A percentile compares a stretch with the other conserved stretches of the same genome.
phyloP scores from a whole-genome alignment of 495 filamentous ascomycete genomes.

The Penicillium goetzii region DNA sequence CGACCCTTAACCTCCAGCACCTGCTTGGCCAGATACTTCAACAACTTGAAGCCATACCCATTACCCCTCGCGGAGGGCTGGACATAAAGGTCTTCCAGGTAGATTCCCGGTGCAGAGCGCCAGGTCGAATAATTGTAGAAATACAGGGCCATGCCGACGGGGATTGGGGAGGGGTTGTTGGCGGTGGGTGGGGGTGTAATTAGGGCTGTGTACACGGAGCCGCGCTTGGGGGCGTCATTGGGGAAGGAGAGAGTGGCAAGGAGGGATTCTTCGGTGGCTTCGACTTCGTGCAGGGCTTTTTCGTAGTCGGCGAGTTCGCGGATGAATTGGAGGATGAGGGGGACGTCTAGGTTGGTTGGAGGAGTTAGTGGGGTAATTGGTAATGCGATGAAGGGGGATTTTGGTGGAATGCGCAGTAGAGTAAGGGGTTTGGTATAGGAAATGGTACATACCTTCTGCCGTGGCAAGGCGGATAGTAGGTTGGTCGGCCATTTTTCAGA shows the following conservation, averaged over 20 bases:
- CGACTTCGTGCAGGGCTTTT: slow-evolving; percentile 66
- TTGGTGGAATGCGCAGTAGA: not conserved
- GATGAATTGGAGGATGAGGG: slow-evolving; percentile 79
- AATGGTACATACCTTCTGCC: slow-evolving; percentile 39
- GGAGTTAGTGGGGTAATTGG: slow-evolving; percentile 14
- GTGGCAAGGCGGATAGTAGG: slow-evolving; percentile 56
- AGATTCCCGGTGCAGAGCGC: slow-evolving; percentile 84
- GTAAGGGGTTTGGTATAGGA: not conserved
- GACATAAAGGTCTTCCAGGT: slow-evolving; percentile 93
- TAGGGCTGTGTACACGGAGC: slow-evolving; percentile 49
- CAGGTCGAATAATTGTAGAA: slow-evolving; percentile 84
- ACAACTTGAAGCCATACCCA: slow-evolving; percentile 78
- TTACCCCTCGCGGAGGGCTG: slow-evolving; percentile 66
- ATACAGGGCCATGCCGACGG: slow-evolving; percentile 66
- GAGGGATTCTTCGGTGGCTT: slow-evolving; percentile 77
- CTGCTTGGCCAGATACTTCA: slow-evolving; percentile 78
- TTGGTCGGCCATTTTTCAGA: slow-evolving; percentile 37
- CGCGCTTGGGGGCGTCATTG: slow-evolving; percentile 41
- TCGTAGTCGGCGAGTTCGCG: slow-evolving; percentile 89
- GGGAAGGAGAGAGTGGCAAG: slow-evolving; percentile 78
- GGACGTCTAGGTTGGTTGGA: slow-evolving; percentile 65
- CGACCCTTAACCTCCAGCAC: slow-evolving; percentile 66
- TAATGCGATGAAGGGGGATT: not conserved
- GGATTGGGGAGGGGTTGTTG: slow-evolving; percentile 34
- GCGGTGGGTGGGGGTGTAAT: slow-evolving; percentile 39